Percentiles rank a stretch among this genome's conserved stretches.
These are phyloP conservation scores for Oryza longistaminata DNA, from an alignment of 176 grass and related monocot species.

Conservation along the genomic window DNA sequence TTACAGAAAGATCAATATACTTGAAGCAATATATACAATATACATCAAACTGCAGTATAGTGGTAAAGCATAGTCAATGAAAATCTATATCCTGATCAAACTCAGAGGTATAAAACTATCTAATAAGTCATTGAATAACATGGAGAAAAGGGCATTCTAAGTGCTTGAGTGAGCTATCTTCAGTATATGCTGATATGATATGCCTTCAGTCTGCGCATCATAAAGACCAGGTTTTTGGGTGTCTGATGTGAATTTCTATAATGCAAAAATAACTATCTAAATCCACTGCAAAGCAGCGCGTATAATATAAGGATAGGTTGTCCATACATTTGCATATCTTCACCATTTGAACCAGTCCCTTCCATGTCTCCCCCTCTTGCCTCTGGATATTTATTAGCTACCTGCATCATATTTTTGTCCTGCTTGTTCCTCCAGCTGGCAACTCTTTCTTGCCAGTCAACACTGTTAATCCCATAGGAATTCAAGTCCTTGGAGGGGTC, in stretches of 20 bases:
- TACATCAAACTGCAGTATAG: background rate
- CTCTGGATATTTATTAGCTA: slow-evolving; percentile 83
- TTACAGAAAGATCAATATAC: slow-evolving; percentile 33
- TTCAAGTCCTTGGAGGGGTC: slow-evolving; percentile 99
- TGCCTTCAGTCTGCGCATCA: background rate
- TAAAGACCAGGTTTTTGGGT: background rate
- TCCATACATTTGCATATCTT: slow-evolving; percentile 97
- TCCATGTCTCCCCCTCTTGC: slow-evolving; percentile 96
- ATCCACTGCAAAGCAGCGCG: background rate
- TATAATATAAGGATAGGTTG: background rate
- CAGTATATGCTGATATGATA: background rate
- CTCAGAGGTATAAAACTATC: too few relatives aligned
- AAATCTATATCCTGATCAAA: too few relatives aligned
- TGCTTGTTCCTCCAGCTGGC: slow-evolving; percentile 97
- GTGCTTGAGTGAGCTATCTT: background rate
- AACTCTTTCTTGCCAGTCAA: slow-evolving; percentile 99
- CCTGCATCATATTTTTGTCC: slow-evolving; percentile 94
- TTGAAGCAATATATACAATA: slow-evolving; percentile 25
- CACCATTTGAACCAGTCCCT: slow-evolving; percentile 97
- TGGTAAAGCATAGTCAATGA: background rate
- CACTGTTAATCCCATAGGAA: slow-evolving; percentile 82
- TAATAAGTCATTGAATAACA: too few relatives aligned
- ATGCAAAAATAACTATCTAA: slow-evolving; percentile 26
- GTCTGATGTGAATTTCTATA: background rate
- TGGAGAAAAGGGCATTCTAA: background rate